phyloP scores from a whole-genome alignment of 345 rosid genomes.

The Lepidium aucheri region DNA sequence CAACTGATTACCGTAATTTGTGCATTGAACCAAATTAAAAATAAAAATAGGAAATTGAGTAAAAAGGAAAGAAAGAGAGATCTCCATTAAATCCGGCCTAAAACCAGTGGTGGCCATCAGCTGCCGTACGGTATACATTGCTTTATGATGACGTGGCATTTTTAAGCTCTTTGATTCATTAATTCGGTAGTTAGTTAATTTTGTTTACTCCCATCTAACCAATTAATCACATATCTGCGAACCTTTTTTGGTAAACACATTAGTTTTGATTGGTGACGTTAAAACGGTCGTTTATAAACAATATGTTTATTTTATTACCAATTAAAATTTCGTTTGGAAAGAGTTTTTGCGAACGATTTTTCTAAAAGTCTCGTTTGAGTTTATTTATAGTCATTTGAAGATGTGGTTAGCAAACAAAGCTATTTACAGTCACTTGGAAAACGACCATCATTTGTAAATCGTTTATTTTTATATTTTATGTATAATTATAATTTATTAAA shows the following conservation, averaged over 20 bases:
- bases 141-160: constrained; percentile 11
- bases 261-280: too few relatives aligned
- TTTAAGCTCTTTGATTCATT: constrained; percentile 4
- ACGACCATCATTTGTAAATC: too few relatives aligned
- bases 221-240: constrained; percentile 5
- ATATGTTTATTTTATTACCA: too few relatives aligned
- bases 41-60: neutral
- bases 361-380: too few relatives aligned
- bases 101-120: constrained; percentile 12
- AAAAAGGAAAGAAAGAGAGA: neutral
- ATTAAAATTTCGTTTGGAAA: too few relatives aligned
- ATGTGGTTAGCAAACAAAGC: too few relatives aligned
- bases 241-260: neutral
- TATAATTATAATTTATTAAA: too few relatives aligned
- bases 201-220: neutral
- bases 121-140: constrained; percentile 14
- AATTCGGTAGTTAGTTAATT: constrained; percentile 8
- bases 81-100: neutral
- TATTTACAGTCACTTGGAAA: too few relatives aligned
- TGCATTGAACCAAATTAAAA: neutral
- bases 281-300: too few relatives aligned
- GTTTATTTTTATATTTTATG: too few relatives aligned
- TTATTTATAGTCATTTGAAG: too few relatives aligned
- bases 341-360: too few relatives aligned
- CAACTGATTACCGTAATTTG: constrained; percentile 8